phyloP scores from a whole-genome alignment of 208 protist species.

The Trichomonas gallinae region DNA sequence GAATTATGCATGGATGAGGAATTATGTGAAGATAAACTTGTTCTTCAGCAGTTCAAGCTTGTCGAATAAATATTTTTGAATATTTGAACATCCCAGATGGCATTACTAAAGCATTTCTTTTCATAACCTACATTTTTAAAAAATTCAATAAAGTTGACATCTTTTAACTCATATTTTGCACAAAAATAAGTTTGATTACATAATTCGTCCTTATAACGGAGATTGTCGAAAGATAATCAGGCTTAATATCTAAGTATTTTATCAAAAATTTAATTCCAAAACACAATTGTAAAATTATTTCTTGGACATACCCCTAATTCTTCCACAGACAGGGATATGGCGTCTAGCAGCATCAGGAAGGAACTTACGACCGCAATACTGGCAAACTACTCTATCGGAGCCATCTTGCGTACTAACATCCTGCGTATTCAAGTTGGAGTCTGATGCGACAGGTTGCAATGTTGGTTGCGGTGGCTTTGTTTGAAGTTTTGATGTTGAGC shows the following conservation, averaged over 20 bases:
- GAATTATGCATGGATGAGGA: neutral
- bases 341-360: neutral
- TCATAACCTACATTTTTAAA: no score
- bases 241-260: no score
- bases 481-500: neutral
- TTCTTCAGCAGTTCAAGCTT: neutral
- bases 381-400: neutral
- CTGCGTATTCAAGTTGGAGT: neutral
- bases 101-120: no score
- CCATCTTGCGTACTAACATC: neutral
- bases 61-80: neutral
- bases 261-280: neutral
- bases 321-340: conserved; percentile 15
- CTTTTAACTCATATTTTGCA: no score
- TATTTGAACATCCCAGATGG: no score
- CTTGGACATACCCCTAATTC: conserved; percentile 3
- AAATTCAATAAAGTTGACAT: no score
- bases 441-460: neutral
- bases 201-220: no score
- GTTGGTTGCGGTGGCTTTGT: neutral
- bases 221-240: no score
- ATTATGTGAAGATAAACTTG: neutral
- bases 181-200: no score
- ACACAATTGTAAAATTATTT: neutral
- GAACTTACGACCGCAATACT: neutral